A percentile compares a stretch with the other conserved stretches of the same genome.
Conservation (phyloP, 2,329 filamentous ascomycete species). For the Arthrobotrys iridis region DNA sequence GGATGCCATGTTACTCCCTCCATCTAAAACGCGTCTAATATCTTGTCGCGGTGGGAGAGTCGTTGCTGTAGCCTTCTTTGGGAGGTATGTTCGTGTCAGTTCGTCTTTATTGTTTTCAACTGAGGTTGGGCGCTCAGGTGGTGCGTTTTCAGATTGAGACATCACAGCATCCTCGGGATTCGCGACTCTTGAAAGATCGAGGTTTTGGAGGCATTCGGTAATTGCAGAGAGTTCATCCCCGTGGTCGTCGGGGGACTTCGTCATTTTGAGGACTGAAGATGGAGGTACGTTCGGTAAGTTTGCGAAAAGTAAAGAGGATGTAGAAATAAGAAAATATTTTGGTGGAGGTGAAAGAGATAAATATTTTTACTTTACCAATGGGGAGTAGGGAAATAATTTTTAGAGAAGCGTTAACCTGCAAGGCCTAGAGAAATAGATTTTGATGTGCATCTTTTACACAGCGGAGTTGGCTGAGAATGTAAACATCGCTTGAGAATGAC, state of each 20-base stretch:
- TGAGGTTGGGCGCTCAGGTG: not conserved
- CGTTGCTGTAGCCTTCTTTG: not conserved
- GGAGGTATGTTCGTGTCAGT: not conserved
- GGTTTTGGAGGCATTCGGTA: not conserved
- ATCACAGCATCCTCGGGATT: not conserved
- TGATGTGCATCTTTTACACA: no score
- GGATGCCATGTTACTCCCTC: slow-evolving; percentile 1
- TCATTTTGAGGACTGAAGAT: not conserved
- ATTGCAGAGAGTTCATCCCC: not conserved
- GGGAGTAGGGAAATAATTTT: no score
- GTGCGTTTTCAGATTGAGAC: not conserved
- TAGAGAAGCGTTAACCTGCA: no score
- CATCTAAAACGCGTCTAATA: not conserved
- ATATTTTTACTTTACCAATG: no score
- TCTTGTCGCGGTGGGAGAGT: slow-evolving; percentile 11
- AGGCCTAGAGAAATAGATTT: no score
- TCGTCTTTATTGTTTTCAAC: not conserved
- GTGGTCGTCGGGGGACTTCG: not conserved
- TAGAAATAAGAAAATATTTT: no score
- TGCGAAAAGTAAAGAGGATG: no score
- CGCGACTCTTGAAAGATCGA: not conserved
- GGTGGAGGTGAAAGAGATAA: no score
- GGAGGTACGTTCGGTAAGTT: not conserved
- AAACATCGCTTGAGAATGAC: no score
- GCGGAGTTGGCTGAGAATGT: no score